Evolutionary conservation across 805 yeast genomes (phyloP), one percentile per base, ranked within the genome.

Genomic region (Debaryomyces hansenii): DNA sequence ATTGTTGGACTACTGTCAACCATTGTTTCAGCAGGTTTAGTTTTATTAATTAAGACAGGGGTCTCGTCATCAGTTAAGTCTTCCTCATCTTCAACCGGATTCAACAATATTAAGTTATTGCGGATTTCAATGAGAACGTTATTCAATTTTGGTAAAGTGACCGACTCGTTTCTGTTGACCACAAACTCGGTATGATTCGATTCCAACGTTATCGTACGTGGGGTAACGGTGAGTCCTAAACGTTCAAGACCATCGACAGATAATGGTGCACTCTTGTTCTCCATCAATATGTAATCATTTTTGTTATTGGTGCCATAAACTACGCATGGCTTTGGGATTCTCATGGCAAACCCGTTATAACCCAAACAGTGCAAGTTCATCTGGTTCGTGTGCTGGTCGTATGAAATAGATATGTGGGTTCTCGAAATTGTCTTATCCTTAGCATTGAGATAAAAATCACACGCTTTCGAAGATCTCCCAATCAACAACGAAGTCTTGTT

Each of bases 261-360:
- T 21, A 66, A 58, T 11, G 63, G 62, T 21, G 35, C 49, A 12
- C 55, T 60, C 0, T 62, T 49, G 39, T 54, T 54, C 33, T 64
- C 66, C 50, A 54, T 48, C 46, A 65, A 45, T 9, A 54, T 51
- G 44, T 54, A 67, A 32, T 60, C 54, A 37, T 57, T 54, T 10
- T 52, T 46, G 8, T 54, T 44, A 34, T 55, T 56, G 12, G 63
- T 55, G 4, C 59, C 57, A 43, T 50, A 56, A 14, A 72, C 71
- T 12, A 57, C 55, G 44, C 76, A 72, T 14, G 67, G 56, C 44
- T 62, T 66, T 0, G 96, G 94, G 35, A 89, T 77, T 4, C 78
- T 72, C 15, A 90, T 78, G 8, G 79, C 75, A 42, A 87, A 68
- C 9, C 97, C 97, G 63, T 92, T 92, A 67, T 83, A 79, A 3